Evolutionary conservation across 495 filamentous ascomycete genomes (phyloP), one percentile per base, ranked within the genome.

Genomic region (Penicillium verhagenii): DNA sequence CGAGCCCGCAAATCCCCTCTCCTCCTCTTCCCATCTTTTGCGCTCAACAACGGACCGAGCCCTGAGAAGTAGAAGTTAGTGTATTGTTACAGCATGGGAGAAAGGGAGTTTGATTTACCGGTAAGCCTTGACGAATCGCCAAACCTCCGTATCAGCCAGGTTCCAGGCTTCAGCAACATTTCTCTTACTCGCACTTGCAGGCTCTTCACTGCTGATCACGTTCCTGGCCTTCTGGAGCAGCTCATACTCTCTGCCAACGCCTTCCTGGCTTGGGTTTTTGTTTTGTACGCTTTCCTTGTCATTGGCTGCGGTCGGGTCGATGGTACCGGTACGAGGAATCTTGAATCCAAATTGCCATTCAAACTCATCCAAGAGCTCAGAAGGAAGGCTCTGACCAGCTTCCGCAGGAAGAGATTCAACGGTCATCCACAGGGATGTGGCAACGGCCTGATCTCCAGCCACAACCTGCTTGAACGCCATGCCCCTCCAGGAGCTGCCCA

Each of bases 261-360:
- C 67, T 37, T 74, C 60, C 13, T 78, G 73, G 25, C 72, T 75
- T 0, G 78, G 76, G 7, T 78, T 73, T 28, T 69, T 68, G 57
- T 66, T 56, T 47, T 73, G 66, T 29, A 71, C 61, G 24, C 70
- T 71, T 42, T 74, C 67, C 47, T 71, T 71, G 37, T 82, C 79
- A 37, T 79, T 77, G 50, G 81, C 78, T 39, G 79, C 77, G 49
- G 80, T 79, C 21, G 79, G 79, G 44, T 78, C 71, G 46, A 77
- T 60, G 31, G 80, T 77, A 24, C 72, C 69, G 13, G 75, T 73
- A 20, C 74, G 76, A 4, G 92, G 86, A 10, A 96, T 77, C 25
- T 76, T 74, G 74, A 98, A 98, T 43, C 93, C 93, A 60, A 97
- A 88, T 62, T 86, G 81, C 89, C 91, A 97, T 58, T 95, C 90